Evolutionary conservation across 202 grass and related monocot genomes (phyloP).

Genomic region (Panicum hallii): DNA sequence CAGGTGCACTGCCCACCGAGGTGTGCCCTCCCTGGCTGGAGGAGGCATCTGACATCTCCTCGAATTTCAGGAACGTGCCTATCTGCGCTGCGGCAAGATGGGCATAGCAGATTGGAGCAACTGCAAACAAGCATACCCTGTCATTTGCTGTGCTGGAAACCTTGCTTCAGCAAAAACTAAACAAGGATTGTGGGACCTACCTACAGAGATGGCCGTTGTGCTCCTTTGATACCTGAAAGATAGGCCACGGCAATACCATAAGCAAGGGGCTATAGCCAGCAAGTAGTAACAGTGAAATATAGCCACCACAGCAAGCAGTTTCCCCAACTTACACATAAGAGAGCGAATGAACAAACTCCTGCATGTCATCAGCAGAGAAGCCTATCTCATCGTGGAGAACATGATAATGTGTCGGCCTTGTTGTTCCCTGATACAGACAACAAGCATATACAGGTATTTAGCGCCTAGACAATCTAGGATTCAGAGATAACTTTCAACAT

Average conservation of each 20-base stretch:
- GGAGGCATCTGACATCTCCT: conserved; percentile 58
- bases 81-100: conserved; percentile 72
- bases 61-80: conserved; percentile 69
- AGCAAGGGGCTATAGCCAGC: neutral
- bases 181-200: conserved; percentile 22
- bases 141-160: neutral
- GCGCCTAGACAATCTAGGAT: neutral
- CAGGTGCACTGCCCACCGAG: conserved; percentile 32
- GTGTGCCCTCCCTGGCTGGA: conserved; percentile 69
- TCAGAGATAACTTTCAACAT: conserved; percentile 44
- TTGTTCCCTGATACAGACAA: conserved; percentile 62
- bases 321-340: conserved; percentile 72
- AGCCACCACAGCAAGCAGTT: neutral
- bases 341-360: conserved; percentile 85
- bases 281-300: neutral
- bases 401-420: conserved; percentile 80
- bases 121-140: conserved; percentile 36
- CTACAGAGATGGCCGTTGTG: conserved; percentile 85
- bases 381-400: conserved; percentile 73
- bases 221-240: conserved; percentile 90
- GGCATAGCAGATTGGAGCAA: conserved; percentile 71
- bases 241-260: neutral
- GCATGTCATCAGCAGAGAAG: conserved; percentile 68
- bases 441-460: conserved; percentile 14
- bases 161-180: neutral